These are phyloP conservation scores for Komagataella kurtzmanii DNA, from an alignment of 805 yeast species.

Conservation along the genomic window DNA sequence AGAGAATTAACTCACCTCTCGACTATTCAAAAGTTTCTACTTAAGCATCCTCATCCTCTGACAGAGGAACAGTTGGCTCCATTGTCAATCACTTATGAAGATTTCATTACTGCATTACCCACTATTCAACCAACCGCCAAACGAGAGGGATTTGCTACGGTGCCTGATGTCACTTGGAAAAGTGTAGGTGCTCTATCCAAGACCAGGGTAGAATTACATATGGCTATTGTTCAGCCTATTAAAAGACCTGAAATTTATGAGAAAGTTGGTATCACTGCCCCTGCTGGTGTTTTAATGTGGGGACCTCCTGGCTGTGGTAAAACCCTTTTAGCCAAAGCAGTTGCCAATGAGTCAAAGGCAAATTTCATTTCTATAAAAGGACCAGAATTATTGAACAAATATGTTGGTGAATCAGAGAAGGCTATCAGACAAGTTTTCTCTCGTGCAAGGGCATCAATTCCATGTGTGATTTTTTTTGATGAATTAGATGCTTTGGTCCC, in stretches of 20 bases:
- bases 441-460: slow-evolving; percentile 90
- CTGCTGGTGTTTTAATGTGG: slow-evolving; percentile 95
- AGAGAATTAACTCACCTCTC: slow-evolving; percentile 18
- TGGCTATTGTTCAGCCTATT: slow-evolving; percentile 97
- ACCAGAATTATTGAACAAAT: slow-evolving; percentile 89
- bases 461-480: slow-evolving; percentile 89
- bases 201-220: slow-evolving; percentile 80
- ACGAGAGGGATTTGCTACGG: slow-evolving; percentile 97
- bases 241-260: slow-evolving; percentile 81
- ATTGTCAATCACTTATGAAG: slow-evolving; percentile 62
- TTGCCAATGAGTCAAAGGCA: slow-evolving; percentile 93
- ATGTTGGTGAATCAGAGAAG: slow-evolving; percentile 90
- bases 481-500: slow-evolving; percentile 96
- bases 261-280: slow-evolving; percentile 89
- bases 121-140: slow-evolving; percentile 94
- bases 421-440: slow-evolving; percentile 89
- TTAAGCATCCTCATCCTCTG: slow-evolving; percentile 68
- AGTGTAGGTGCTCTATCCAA: slow-evolving; percentile 81
- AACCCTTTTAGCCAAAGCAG: slow-evolving; percentile 91
- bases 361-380: slow-evolving; percentile 94
- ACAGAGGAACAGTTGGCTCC: slow-evolving; percentile 65
- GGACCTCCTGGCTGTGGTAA: slow-evolving; percentile 99
- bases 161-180: slow-evolving; percentile 94
- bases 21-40: slow-evolving; percentile 60
- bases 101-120: slow-evolving; percentile 77